phyloP scores from a whole-genome alignment of 1,139 yeast genomes.

The Nakaseomyces delphensis region DNA sequence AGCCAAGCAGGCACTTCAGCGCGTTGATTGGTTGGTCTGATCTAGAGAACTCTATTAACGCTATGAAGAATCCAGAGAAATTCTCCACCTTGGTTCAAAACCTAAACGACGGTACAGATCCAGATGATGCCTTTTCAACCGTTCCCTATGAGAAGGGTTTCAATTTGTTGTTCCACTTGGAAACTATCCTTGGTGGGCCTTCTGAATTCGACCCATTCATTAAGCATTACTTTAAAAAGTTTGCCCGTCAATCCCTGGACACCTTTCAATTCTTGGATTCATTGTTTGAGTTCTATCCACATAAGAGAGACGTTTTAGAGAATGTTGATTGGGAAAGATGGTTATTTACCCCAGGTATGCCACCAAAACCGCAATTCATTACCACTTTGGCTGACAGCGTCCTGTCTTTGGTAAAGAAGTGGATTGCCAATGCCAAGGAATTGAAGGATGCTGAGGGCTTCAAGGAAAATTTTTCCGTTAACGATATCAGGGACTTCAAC shows the following conservation, averaged over 20 bases:
- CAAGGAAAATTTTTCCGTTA: slow-evolving; percentile 16
- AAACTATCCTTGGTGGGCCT: slow-evolving; percentile 52
- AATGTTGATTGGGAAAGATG: slow-evolving; percentile 77
- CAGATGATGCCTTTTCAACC: slow-evolving; percentile 81
- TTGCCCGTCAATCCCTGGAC: slow-evolving; percentile 63
- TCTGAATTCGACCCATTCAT: slow-evolving; percentile 68
- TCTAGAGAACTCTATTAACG: slow-evolving; percentile 52
- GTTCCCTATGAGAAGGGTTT: slow-evolving; percentile 92
- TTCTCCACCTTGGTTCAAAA: slow-evolving; percentile 64
- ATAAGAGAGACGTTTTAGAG: slow-evolving; percentile 39
- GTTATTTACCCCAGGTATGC: slow-evolving; percentile 77
- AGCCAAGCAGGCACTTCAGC: slow-evolving; percentile 63
- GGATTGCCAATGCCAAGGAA: slow-evolving; percentile 39
- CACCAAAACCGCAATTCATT: slow-evolving; percentile 76
- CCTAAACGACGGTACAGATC: slow-evolving; percentile 58
- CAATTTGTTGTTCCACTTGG: slow-evolving; percentile 66
- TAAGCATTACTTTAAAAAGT: slow-evolving; percentile 64
- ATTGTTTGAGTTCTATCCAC: slow-evolving; percentile 48
- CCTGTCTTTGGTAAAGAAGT: slow-evolving; percentile 52
- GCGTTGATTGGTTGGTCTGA: slow-evolving; percentile 88
- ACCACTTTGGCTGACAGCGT: slow-evolving; percentile 71
- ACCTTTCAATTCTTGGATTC: slow-evolving; percentile 74
- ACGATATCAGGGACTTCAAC: slow-evolving; percentile 49
- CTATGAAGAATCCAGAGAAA: slow-evolving; percentile 46
- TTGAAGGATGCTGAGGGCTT: slow-evolving; percentile 28